Percentiles rank a stretch among this genome's conserved stretches.
Evolutionary conservation across 1,284 basidiomycete genomes (phyloP).

Genomic region (Sparassis latifolia): DNA sequence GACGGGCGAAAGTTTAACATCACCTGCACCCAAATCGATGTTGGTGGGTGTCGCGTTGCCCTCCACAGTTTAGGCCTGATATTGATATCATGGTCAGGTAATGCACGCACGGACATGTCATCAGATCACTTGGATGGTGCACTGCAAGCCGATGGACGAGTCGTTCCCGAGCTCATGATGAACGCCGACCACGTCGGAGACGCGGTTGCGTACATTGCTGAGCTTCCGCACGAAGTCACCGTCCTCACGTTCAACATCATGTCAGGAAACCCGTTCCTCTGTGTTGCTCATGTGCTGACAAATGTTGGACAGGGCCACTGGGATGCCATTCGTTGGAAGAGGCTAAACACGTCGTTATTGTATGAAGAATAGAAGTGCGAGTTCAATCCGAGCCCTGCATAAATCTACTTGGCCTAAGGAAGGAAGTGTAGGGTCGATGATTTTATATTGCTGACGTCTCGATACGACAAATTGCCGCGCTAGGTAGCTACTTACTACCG

Average conservation of each 20-base stretch:
- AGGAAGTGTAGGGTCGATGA: no score
- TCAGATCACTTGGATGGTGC: conserved; percentile 39
- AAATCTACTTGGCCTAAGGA: no score
- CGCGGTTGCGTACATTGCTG: conserved; percentile 65
- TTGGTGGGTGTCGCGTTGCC: conserved; percentile 38
- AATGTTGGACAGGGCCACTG: conserved; percentile 18
- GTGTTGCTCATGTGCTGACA: not conserved
- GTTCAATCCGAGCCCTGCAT: no score
- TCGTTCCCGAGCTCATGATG: conserved; percentile 56
- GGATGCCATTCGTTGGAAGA: conserved; percentile 15
- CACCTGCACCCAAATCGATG: conserved; percentile 75
- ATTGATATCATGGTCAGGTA: conserved; percentile 36
- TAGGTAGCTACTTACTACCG: no score
- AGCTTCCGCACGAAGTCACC: conserved; percentile 60
- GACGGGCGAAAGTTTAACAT: conserved; percentile 73
- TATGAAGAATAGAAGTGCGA: no score
- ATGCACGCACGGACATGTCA: conserved; percentile 59
- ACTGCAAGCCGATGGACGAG: conserved; percentile 63
- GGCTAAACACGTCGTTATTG: conserved; percentile 2
- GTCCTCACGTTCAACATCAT: conserved; percentile 71
- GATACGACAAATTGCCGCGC: no score
- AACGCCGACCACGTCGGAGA: conserved; percentile 67
- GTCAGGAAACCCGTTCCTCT: conserved; percentile 33
- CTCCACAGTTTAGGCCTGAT: not conserved
- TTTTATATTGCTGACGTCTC: no score